Percentiles rank a stretch among this genome's conserved stretches.
Conservation (phyloP, 2,329 filamentous ascomycete species). For the Nothophoma quercina region DNA sequence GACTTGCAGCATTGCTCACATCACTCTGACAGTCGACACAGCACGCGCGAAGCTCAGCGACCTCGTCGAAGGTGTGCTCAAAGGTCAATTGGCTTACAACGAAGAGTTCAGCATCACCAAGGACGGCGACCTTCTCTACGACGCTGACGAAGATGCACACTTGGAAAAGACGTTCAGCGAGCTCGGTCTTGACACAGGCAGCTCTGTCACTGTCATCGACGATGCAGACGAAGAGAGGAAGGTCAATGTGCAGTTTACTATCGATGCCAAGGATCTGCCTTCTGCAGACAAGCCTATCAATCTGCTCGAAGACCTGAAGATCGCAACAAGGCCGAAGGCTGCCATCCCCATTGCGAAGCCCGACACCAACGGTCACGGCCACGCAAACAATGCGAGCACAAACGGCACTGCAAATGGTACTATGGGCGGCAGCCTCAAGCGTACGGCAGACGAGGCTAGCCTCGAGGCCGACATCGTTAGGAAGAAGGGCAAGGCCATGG, state of each 20-base stretch:
- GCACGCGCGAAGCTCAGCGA: slow-evolving; percentile 77
- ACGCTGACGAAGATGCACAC: slow-evolving; percentile 88
- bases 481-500: slow-evolving; percentile 53
- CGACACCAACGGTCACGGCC: slow-evolving; percentile 39
- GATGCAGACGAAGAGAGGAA: slow-evolving; percentile 79
- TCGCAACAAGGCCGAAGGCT: slow-evolving; percentile 56
- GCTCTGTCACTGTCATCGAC: slow-evolving; percentile 83
- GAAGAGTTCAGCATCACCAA: slow-evolving; percentile 82
- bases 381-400: slow-evolving; percentile 22
- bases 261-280: slow-evolving; percentile 62
- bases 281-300: slow-evolving; percentile 64
- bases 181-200: slow-evolving; percentile 75
- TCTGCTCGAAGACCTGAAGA: slow-evolving; percentile 54
- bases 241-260: slow-evolving; percentile 79
- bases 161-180: slow-evolving; percentile 79
- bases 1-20: slow-evolving; percentile 79
- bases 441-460: slow-evolving; percentile 53
- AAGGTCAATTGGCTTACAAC: slow-evolving; percentile 74
- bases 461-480: slow-evolving; percentile 45
- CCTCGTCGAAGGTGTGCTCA: slow-evolving; percentile 78
- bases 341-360: slow-evolving; percentile 23
- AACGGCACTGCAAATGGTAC: slow-evolving; percentile 41
- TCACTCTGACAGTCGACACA: slow-evolving; percentile 72
- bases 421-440: slow-evolving; percentile 47
- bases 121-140: slow-evolving; percentile 79